Evolutionary conservation across 2,329 filamentous ascomycete genomes (phyloP), one percentile per base, ranked within the genome.

Genomic region (Lachnellula occidentalis): DNA sequence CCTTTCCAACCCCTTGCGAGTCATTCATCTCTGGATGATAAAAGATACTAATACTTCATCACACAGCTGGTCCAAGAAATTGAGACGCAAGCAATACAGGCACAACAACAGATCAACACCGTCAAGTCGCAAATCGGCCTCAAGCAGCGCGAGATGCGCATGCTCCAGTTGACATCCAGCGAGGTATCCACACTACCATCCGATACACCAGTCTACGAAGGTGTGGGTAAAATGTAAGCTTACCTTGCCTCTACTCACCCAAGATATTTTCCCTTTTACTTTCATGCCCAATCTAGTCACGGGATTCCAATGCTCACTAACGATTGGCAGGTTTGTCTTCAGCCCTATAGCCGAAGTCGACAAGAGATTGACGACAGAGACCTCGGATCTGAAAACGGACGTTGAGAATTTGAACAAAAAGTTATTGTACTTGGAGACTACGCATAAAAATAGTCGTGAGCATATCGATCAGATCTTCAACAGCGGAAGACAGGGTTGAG

Each of bases 161-260:
- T 96, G 73, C 79, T 95, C 42, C 88, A 95, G 71, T 76, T 99
- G 61, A 97, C 92, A 2, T 81, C 87, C 36, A 89, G 81, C 60
- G 94, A 99, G 73, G 78, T 97, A 48, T 81, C 83, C n/a, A 79
- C 82, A 6, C 74, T 99, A 57, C 87, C 91, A 4, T 70, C 80
- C 17, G 81, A 86, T 47, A 94, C 90, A 0, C 86, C 86, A 34
- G 83, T 96, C 27, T 99, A 97, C 67, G 92, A 97, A 73, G 92
- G 92, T 5, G 87, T 97, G 11, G 94, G 94, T 50, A 99, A 97
- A 76, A 97, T 99, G 94, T 96, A 73, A 66, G 85, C 74, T 24
- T 27, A n/a, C 19, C 21, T 51, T 34, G 19, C 19, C 17, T 54
- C 39, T 34, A 7, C 45, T 51, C 39, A 22, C 45, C 45, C 34